Evolutionary conservation across 495 filamentous ascomycete genomes (phyloP), one percentile per base, ranked within the genome.

Genomic region (Aspergillus ostianus): DNA sequence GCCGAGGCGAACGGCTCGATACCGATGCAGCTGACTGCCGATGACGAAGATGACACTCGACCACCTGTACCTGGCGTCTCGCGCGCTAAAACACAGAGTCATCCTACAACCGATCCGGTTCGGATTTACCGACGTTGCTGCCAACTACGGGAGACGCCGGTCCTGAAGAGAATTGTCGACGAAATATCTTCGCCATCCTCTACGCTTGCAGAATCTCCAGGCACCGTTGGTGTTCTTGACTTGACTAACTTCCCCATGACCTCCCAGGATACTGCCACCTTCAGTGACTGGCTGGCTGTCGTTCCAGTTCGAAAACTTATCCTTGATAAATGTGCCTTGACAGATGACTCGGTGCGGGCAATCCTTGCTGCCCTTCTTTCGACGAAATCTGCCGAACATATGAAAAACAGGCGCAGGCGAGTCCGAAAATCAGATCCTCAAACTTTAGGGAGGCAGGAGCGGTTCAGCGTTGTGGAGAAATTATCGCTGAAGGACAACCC

Each of bases 81-180:
- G 13, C 73, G 73, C 20, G 59, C 84, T 18, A 85, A 79, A 58
- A 78, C 82, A 15, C 86, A 89, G 63, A 81, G 84, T 53, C 82
- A 81, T 30, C 92, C 93, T 0, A 97, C 93, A 4, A 97, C 89
- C 18, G 93, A 96, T 68, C 93, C 94, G 6, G 82, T 92, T 9
- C 84, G 93, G 57, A 97, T 98, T 70, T 98, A 98, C 72, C 84
- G 92, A 52, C 84, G 94, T 56, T 98, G 94, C 70, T 98, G 94
- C 67, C 93, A 97, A 66, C 77, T 98, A 23, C 80, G 94, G 61
- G 94, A 98, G 74, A 93, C 92, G 0, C 90, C 90, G 2, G 90
- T 96, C 44, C 77, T 98, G 21, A 92, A 92, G 66, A 90, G 87
- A 64, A 88, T 98, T 41, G 90, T 87, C 17, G 90, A 93, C 58